Evolutionary conservation across 768 basidiomycete genomes (phyloP), one percentile per base, ranked within the genome.

Genomic region (Boletus sp.): DNA sequence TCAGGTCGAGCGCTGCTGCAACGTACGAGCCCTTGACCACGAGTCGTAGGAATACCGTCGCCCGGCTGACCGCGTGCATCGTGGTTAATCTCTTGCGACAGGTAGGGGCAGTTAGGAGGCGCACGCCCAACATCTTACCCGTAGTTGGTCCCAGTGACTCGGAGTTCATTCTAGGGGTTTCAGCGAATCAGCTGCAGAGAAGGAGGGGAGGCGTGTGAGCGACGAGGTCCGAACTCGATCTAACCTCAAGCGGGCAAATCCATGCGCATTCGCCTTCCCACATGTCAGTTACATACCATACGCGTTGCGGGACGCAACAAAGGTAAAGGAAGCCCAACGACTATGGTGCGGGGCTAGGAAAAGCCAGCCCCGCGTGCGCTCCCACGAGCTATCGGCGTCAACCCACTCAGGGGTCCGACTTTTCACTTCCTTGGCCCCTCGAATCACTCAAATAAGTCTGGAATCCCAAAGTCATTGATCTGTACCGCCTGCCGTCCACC

Each of bases 361-460:
- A 17, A 39, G 25, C 29, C 41, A 51, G 48, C 53, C 51, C 54
- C 55, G 47, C 55, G 53, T 54, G 58, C 43, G 53, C 65, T 61
- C 66, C 64, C 65, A 69, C 65, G 66, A 66, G 58, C 53, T 50
- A 58, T 54, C 55, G 42, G 61, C 61, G 59, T 50, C 59, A 56
- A 59, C 62, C 67, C 62, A 69, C 67, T 66, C 23, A 67, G 61
- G 67, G 67, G 67, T 64, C 67, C 66, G 64, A 66, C 51, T 32
- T 54, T 54, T 53, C 53, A 19, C 21, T 57, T 57, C 55, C 58
- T 55, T 51, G 23, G 48, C 47, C 51, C 57, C 51, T 69, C 54
- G 45, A 61, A 57, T 67, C 64, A 69, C 62, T 64, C 67, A 53
- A 64, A 56, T 41, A 57, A 64, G 67, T 59, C 59, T 66, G 64